Percentiles rank a stretch among this genome's conserved stretches.
Conservation (phyloP, 352 stramenopile species). For the Phytophthora podocarpi region DNA sequence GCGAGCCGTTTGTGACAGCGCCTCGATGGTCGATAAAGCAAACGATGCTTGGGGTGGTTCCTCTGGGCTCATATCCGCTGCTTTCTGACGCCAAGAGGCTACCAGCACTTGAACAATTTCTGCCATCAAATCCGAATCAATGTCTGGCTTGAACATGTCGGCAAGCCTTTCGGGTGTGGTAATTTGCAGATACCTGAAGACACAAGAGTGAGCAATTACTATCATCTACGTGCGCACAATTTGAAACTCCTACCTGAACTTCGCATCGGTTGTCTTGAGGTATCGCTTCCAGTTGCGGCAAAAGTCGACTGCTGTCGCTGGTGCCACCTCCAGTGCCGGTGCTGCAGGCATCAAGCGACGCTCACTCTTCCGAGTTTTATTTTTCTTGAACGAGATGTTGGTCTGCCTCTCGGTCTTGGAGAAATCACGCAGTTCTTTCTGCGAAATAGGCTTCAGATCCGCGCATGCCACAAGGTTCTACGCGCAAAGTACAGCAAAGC, state of each 20-base stretch:
- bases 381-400: constrained; percentile 76
- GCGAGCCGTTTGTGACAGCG: constrained; percentile 49
- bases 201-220: neutral
- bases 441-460: constrained; percentile 80
- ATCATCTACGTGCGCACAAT: neutral
- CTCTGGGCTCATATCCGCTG: constrained; percentile 2
- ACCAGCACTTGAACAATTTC: constrained; percentile 67
- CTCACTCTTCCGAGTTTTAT: constrained; percentile 27
- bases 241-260: constrained; percentile 41
- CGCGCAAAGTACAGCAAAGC: neutral
- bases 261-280: constrained; percentile 56
- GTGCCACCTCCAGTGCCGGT: constrained; percentile 32
- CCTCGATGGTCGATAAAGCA: constrained; percentile 39
- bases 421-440: constrained; percentile 72
- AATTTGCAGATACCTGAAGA: constrained; percentile 61
- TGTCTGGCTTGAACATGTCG: constrained; percentile 66
- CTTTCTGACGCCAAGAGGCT: constrained; percentile 24
- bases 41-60: constrained; percentile 35
- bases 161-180: constrained; percentile 51
- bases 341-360: constrained; percentile 33
- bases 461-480: constrained; percentile 88
- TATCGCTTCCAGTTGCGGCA: constrained; percentile 74
- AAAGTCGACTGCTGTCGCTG: constrained; percentile 62
- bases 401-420: constrained; percentile 47
- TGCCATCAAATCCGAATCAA: constrained; percentile 75